Evolutionary conservation across 768 basidiomycete genomes (phyloP).

Genomic region (Mycena crocata): DNA sequence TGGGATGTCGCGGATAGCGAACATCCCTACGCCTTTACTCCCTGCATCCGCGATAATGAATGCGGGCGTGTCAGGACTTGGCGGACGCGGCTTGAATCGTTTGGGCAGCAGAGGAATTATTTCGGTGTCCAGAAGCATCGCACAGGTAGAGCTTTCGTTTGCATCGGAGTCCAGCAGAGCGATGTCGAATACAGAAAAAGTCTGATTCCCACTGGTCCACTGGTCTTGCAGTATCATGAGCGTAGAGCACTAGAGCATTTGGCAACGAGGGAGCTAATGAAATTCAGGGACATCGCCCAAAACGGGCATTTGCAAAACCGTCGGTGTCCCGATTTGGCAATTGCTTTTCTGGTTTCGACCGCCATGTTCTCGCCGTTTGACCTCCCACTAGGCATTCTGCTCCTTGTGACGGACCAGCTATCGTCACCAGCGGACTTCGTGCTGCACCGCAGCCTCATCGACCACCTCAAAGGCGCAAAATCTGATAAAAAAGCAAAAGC

Average conservation of each 20-base stretch:
- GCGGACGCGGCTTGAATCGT: neutral
- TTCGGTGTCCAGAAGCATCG: conserved; percentile 26
- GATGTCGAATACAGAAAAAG: conserved; percentile 13
- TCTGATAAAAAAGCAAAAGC: conserved; percentile 41
- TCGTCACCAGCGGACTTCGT: conserved; percentile 80
- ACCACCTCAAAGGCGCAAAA: conserved; percentile 60
- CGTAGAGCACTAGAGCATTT: too few relatives aligned
- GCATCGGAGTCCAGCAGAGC: neutral
- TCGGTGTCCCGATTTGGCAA: too few relatives aligned
- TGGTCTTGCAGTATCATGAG: too few relatives aligned
- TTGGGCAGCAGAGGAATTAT: conserved; percentile 25
- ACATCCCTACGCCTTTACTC: conserved; percentile 45
- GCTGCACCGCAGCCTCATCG: conserved; percentile 63
- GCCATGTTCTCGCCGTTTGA: conserved; percentile 65
- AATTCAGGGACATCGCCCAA: too few relatives aligned
- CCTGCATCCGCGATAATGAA: conserved; percentile 29
- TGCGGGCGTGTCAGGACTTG: neutral
- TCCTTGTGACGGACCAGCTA: conserved; percentile 79
- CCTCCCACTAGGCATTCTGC: conserved; percentile 60
- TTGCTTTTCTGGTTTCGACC: too few relatives aligned
- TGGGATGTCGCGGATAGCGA: conserved; percentile 33
- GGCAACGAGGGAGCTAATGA: too few relatives aligned
- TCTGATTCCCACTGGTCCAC: conserved; percentile 17
- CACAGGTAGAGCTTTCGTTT: conserved; percentile 19
- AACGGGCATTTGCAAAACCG: too few relatives aligned